These are phyloP conservation scores for Achaetomiella virescens DNA, from an alignment of 495 filamentous ascomycete genomes.

Conservation along the genomic window DNA sequence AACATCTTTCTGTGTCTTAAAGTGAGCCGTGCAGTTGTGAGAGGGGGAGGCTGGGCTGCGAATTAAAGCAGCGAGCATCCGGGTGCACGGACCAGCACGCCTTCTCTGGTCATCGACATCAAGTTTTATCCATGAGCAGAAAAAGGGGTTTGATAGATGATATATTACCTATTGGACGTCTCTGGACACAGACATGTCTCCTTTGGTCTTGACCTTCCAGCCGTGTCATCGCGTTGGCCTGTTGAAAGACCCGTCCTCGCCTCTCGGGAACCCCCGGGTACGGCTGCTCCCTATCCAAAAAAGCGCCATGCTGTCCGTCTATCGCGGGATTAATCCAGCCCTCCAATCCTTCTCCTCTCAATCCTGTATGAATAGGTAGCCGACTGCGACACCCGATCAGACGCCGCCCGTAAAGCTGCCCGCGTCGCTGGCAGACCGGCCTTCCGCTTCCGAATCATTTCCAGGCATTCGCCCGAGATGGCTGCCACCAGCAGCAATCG, in stretches of 20 bases:
- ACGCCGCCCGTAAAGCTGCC: slow-evolving; percentile 21
- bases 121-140: too few relatives aligned
- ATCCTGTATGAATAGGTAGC: background rate
- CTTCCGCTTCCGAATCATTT: slow-evolving; percentile 28
- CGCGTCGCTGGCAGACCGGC: slow-evolving; percentile 26
- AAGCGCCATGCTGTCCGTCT: background rate
- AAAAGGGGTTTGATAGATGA: too few relatives aligned
- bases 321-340: background rate
- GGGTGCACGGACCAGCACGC: background rate
- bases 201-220: too few relatives aligned
- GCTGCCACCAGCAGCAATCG: slow-evolving; percentile 8
- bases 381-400: slow-evolving; percentile 11
- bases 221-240: too few relatives aligned
- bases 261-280: too few relatives aligned
- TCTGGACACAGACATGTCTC: too few relatives aligned
- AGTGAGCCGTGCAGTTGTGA: too few relatives aligned
- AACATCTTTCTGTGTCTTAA: too few relatives aligned
- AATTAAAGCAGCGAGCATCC: background rate
- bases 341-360: background rate
- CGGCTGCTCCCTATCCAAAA: background rate
- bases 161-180: too few relatives aligned
- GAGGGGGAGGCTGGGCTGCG: background rate
- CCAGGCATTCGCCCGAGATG: slow-evolving; percentile 12
- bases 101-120: too few relatives aligned
- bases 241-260: too few relatives aligned